Base-by-base conservation (phyloP, 73 alveolate species). In the Paramecium biaurelia region DNA sequence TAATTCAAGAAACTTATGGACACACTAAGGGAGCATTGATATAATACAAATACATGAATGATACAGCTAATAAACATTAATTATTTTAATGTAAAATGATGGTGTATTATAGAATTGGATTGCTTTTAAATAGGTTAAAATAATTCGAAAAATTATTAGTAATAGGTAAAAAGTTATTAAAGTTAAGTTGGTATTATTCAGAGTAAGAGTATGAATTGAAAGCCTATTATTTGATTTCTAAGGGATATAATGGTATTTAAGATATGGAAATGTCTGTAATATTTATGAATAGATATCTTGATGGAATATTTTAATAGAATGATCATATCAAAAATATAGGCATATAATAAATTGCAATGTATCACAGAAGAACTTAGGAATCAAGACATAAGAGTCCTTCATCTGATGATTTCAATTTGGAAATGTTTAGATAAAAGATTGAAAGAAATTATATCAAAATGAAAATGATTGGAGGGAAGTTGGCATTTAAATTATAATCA, bases 381-480 rank as follows among this genome's bases (percentile, higher is more conserved):
- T 24, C 59, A 0, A 34, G 86, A 34, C 56, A 79, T 24, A 42
- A 34, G 43, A 79, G 90, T 43, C 72, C 90, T 14, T 79, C 90
- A 11, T 45, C 9, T 10, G 90, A 79, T 79, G 90, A 79, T 23
- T 79, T 79, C 26, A 41, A 79, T 79, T 24, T 79, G 18, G 74
- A 79, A 4, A 30, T 79, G 32, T 42, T 42, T 14, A 23, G 42
- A 41, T 58, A 45, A 45, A 43, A 41, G 45, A 24, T 79, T 0
- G 74, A 41, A 79, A 47, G 56, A 5, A 43, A 79, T 79, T 79
- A 30, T 11, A 79, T 30, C 47, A 45, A 26, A 43, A 79, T 47
- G 90, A 42, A 79, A 45, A 30, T 79, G 56, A 34, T 79, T 6
- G 90, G 90, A 18, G 90, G 90, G 4, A 79, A 79, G 32, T 24